Evolutionary conservation across 768 basidiomycete species (phyloP).

Genomic region (Hypsizygus marmoreus): DNA sequence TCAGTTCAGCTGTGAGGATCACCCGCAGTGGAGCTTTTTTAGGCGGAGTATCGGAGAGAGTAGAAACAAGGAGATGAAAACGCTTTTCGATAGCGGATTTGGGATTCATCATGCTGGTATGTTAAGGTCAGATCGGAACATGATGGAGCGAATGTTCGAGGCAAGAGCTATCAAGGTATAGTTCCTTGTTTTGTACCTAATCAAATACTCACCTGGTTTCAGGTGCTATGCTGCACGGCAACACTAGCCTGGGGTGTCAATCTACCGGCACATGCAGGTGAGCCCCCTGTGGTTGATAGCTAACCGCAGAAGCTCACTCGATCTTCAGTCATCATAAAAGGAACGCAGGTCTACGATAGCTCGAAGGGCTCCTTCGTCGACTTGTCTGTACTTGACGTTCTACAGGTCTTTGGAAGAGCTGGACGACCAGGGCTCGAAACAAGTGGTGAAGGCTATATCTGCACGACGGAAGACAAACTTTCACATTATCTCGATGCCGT

Average conservation of each 20-base stretch:
- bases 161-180: conserved; percentile 86
- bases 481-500: conserved; percentile 87
- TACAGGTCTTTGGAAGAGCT: conserved; percentile 97
- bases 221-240: conserved; percentile 98
- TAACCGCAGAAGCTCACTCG: conserved; percentile 9
- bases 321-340: conserved; percentile 85
- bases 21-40: conserved; percentile 77
- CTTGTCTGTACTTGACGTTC: conserved; percentile 90
- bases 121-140: conserved; percentile 89
- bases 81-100: conserved; percentile 88
- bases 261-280: conserved; percentile 94
- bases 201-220: not conserved
- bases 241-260: conserved; percentile 99
- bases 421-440: conserved; percentile 85
- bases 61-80: conserved; percentile 95
- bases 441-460: conserved; percentile 96
- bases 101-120: conserved; percentile 99
- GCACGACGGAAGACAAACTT: conserved; percentile 92
- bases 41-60: conserved; percentile 78
- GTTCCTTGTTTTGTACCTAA: not conserved
- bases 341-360: conserved; percentile 95
- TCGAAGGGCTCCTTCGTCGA: conserved; percentile 89
- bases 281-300: conserved; percentile 11
- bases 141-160: conserved; percentile 95
- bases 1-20: conserved; percentile 79